These are phyloP conservation scores for Hypomontagnella submonticulosa DNA, from an alignment of 495 filamentous ascomycete species.

Conservation along the genomic window DNA sequence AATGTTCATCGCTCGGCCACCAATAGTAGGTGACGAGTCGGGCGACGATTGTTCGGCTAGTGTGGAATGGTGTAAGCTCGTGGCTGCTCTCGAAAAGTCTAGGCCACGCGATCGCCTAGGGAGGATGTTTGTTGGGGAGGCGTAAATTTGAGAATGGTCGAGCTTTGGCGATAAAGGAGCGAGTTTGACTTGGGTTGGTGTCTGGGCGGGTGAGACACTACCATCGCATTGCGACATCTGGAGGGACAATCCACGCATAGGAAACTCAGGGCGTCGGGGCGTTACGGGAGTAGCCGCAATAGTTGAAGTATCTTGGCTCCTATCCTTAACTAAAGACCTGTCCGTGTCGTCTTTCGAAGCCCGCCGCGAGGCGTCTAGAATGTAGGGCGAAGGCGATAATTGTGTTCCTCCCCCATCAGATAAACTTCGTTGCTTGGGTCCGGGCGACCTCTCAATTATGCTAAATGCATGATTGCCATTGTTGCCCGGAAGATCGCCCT, in stretches of 20 bases:
- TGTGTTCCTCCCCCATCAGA: slow-evolving; percentile 63
- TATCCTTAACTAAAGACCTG: slow-evolving; percentile 64
- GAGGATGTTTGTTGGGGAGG: slow-evolving; percentile 79
- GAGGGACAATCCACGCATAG: slow-evolving; percentile 72
- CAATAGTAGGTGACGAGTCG: slow-evolving; percentile 90
- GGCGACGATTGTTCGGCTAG: slow-evolving; percentile 90
- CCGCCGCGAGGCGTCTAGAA: slow-evolving; percentile 64
- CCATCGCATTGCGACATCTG: slow-evolving; percentile 72
- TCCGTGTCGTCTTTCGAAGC: slow-evolving; percentile 79
- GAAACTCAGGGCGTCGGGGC: slow-evolving; percentile 69
- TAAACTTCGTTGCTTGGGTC: slow-evolving; percentile 57
- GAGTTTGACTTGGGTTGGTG: slow-evolving; percentile 68
- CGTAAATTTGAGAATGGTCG: slow-evolving; percentile 83
- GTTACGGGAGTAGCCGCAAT: slow-evolving; percentile 63
- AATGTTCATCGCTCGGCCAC: slow-evolving; percentile 80
- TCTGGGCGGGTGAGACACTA: slow-evolving; percentile 51
- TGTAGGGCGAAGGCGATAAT: slow-evolving; percentile 74
- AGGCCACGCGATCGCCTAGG: slow-evolving; percentile 87
- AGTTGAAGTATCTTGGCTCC: slow-evolving; percentile 40
- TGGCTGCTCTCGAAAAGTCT: slow-evolving; percentile 93
- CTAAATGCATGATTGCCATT: slow-evolving; percentile 16
- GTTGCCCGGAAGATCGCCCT: slow-evolving; percentile 6
- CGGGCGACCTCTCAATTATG: slow-evolving; percentile 43
- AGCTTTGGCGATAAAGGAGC: slow-evolving; percentile 86
- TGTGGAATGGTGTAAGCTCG: slow-evolving; percentile 95